Evolutionary conservation across 2,329 filamentous ascomycete genomes (phyloP).

Genomic region (Monilinia polystroma): DNA sequence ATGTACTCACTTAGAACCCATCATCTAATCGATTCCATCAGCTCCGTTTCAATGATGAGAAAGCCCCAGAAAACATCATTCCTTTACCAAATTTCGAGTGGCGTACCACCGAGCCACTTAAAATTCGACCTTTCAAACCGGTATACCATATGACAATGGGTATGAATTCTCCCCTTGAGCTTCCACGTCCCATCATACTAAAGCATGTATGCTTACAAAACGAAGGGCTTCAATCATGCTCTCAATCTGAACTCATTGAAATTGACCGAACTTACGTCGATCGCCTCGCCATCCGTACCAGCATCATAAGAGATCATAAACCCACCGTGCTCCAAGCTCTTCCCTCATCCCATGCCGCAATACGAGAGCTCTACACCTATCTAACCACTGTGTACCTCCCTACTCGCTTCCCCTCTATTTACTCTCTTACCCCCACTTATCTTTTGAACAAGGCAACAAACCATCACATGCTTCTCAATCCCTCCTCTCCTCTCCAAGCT

Average conservation of each 20-base stretch:
- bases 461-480: slow-evolving; percentile 43
- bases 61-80: neutral
- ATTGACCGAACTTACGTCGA: slow-evolving; percentile 59
- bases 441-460: slow-evolving; percentile 49
- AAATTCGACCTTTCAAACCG: slow-evolving; percentile 57
- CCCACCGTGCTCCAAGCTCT: slow-evolving; percentile 44
- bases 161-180: slow-evolving; percentile 36
- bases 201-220: neutral
- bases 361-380: slow-evolving; percentile 57
- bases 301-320: slow-evolving; percentile 47
- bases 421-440: slow-evolving; percentile 39
- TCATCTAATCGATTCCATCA: slow-evolving; percentile 3
- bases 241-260: slow-evolving; percentile 53
- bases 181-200: no score
- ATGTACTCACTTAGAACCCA: neutral
- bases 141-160: slow-evolving; percentile 67
- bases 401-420: slow-evolving; percentile 55
- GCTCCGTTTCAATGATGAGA: neutral
- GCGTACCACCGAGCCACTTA: slow-evolving; percentile 50
- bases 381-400: slow-evolving; percentile 56
- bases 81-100: slow-evolving; percentile 53
- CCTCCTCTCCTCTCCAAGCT: slow-evolving; percentile 42
- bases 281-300: slow-evolving; percentile 50
- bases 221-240: slow-evolving; percentile 52
- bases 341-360: slow-evolving; percentile 45